Evolutionary conservation across 2,329 filamentous ascomycete genomes (phyloP).

Genomic region (Mycosphaerelloides madeirae): DNA sequence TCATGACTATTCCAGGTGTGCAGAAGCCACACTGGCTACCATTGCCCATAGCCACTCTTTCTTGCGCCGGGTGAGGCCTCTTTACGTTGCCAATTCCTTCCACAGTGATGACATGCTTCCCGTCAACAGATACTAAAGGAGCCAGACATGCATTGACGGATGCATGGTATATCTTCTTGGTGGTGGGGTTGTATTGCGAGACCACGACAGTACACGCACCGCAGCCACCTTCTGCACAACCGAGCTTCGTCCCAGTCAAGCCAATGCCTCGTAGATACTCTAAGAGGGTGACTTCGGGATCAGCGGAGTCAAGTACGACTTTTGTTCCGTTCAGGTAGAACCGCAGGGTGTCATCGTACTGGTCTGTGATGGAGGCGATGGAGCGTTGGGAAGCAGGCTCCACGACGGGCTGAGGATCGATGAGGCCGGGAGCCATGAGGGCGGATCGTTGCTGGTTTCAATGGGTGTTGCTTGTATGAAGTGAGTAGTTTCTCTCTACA

Average conservation of each 20-base stretch:
- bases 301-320: constrained; percentile 76
- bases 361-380: constrained; percentile 62
- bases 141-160: constrained; percentile 95
- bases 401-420: constrained; percentile 48
- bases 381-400: constrained; percentile 41
- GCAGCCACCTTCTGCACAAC: constrained; percentile 93
- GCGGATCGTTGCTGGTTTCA: not conserved
- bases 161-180: constrained; percentile 88
- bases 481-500: no score
- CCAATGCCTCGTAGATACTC: constrained; percentile 92
- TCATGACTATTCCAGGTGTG: constrained; percentile 97
- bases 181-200: constrained; percentile 89
- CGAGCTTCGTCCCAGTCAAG: constrained; percentile 90
- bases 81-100: constrained; percentile 91
- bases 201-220: constrained; percentile 95
- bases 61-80: constrained; percentile 81
- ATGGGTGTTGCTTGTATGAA: no score
- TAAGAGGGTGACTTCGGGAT: constrained; percentile 85
- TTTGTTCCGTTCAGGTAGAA: constrained; percentile 96
- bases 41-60: constrained; percentile 84
- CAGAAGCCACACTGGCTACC: constrained; percentile 96
- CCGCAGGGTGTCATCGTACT: constrained; percentile 79
- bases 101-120: constrained; percentile 96
- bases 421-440: constrained; percentile 55
- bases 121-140: constrained; percentile 86